Evolutionary conservation across 2,329 filamentous ascomycete species (phyloP).

Genomic region (Diplodia sapinea): DNA sequence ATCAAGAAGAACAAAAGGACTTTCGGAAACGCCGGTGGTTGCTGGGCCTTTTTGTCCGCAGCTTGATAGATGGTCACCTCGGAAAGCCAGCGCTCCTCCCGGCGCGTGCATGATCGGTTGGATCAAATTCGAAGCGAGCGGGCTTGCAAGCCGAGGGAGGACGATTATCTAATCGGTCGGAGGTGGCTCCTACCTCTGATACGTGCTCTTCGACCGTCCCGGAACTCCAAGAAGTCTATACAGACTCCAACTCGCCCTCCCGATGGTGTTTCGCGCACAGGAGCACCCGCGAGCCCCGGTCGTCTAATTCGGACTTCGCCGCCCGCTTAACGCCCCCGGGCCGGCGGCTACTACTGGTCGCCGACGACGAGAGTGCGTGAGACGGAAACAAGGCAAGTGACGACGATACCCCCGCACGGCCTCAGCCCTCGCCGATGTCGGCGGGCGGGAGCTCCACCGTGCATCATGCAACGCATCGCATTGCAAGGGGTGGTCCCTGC

Average conservation of each 20-base stretch:
- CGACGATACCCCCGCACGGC: neutral
- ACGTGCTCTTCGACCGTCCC: neutral
- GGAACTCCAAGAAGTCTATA: neutral
- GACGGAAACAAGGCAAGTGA: neutral
- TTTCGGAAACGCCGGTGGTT: neutral
- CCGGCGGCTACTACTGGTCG: conserved; percentile 4
- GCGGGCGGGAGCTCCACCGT: neutral
- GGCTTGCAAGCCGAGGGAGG: neutral
- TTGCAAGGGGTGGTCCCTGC: neutral
- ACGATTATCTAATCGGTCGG: neutral
- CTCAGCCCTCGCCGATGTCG: neutral
- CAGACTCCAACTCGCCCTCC: neutral
- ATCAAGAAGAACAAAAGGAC: neutral
- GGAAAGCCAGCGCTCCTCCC: conserved; percentile 18
- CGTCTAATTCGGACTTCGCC: conserved; percentile 13
- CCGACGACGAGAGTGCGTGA: neutral
- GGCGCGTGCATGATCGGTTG: conserved; percentile 24
- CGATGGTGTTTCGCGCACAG: neutral
- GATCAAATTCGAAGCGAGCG: conserved; percentile 11
- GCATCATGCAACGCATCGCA: neutral
- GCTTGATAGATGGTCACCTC: neutral
- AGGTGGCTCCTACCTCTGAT: neutral
- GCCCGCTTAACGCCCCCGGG: neutral
- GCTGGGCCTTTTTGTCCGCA: neutral
- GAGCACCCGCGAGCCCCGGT: neutral